Conservation (phyloP, 176 grass and related monocot genomes). For the Triticum urartu region DNA sequence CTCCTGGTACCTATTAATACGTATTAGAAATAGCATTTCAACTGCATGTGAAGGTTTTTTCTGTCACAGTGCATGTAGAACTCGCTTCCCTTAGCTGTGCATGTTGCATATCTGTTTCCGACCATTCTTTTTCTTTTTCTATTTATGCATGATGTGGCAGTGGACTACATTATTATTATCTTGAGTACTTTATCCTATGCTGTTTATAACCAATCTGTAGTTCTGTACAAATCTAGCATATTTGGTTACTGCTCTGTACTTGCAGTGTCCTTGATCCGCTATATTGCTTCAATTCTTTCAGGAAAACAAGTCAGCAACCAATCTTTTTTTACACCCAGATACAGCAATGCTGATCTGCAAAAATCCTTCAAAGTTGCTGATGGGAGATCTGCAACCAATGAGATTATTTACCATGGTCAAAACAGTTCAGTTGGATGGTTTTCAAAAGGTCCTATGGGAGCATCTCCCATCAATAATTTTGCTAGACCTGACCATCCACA, state of each 20-base stretch:
- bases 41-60: neutral
- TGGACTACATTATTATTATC: neutral
- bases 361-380: slow-evolving; percentile 37
- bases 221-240: neutral
- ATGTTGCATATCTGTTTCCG: neutral
- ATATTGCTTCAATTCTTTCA: slow-evolving; percentile 33
- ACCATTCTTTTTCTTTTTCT: neutral
- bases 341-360: neutral
- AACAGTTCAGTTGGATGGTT: slow-evolving; percentile 46
- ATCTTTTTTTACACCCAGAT: slow-evolving; percentile 36
- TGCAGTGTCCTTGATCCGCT: slow-evolving; percentile 19
- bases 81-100: slow-evolving; percentile 17
- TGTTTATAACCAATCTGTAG: slow-evolving; percentile 11
- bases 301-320: slow-evolving; percentile 41
- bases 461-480: slow-evolving; percentile 31
- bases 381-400: slow-evolving; percentile 24
- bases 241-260: slow-evolving; percentile 11
- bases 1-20: neutral
- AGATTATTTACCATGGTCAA: slow-evolving; percentile 40
- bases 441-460: slow-evolving; percentile 31
- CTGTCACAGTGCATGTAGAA: neutral
- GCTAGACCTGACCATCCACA: slow-evolving; percentile 27
- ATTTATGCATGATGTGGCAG: neutral
- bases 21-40: slow-evolving; percentile 11
- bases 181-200: neutral